Conservation (phyloP, 1,284 basidiomycete genomes). For the Fistulinella staudtii region DNA sequence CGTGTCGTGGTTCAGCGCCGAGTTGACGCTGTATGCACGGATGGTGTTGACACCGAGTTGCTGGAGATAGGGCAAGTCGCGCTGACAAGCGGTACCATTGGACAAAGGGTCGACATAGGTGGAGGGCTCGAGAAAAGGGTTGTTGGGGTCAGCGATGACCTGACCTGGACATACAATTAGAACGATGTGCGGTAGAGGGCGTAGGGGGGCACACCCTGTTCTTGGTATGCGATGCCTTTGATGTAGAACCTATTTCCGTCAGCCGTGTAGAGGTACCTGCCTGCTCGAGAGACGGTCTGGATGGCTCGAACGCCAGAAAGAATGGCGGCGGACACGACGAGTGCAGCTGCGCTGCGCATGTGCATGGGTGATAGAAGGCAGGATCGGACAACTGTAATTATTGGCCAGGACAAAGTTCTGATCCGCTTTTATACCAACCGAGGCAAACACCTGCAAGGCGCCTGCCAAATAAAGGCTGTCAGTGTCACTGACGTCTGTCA, state of each 20-base stretch:
- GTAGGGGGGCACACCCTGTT: conserved; percentile 54
- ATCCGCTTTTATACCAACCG: no score
- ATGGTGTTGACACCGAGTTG: conserved; percentile 70
- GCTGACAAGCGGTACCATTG: conserved; percentile 61
- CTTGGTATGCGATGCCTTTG: conserved; percentile 90
- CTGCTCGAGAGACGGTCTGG: conserved; percentile 55
- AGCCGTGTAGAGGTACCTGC: conserved; percentile 76
- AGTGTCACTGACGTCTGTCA: no score
- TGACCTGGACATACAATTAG: conserved; percentile 36
- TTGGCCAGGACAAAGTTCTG: no score
- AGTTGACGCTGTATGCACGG: conserved; percentile 83
- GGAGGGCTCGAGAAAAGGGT: conserved; percentile 76
- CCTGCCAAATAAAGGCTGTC: not conserved
- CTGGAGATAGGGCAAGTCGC: conserved; percentile 77
- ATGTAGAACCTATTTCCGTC: conserved; percentile 82
- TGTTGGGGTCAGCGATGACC: conserved; percentile 48
- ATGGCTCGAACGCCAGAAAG: conserved; percentile 50
- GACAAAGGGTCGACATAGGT: conserved; percentile 77
- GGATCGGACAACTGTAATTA: not conserved
- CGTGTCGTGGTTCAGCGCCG: conserved; percentile 75
- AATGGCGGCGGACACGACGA: conserved; percentile 26
- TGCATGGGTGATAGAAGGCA: conserved; percentile 21
- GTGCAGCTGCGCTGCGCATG: conserved; percentile 9
- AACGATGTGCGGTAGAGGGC: not conserved
- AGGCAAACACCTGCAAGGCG: not conserved